Evolutionary conservation across 352 stramenopile species (phyloP), one percentile per base, ranked within the genome.

Genomic region (Pseudoperonospora humuli): DNA sequence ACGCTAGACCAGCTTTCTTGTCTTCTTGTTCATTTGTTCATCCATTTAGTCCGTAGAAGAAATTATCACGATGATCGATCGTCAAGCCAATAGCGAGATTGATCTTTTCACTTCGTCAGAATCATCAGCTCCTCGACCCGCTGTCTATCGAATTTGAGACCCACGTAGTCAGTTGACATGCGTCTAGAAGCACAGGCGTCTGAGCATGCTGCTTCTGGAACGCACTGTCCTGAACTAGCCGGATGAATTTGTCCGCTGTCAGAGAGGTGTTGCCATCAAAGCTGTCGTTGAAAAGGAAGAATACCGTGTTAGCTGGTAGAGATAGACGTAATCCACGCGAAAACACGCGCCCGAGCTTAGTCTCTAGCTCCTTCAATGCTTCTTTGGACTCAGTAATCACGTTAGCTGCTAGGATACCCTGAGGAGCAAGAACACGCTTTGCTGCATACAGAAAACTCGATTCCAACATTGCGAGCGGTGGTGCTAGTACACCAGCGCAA

Each of bases 331-430:
- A 4, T 0, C 61, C 61, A 31, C 42, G 27, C 2, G 54, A 19
- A 50, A 82, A 78, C 3, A 59, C 64, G 5, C 29, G 27, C 0
- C 19, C 23, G 20, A 82, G 42, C 23, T 53, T 47, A 3, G 4
- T n/a, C n/a, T 74, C 39, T 1, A 76, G 54, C 2, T 27, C 27
- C 2, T 29, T 32, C 7, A 79, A 37, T 1, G 59, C 69, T 33
- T 56, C 42, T 21, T 56, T 8, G 3, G 62, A 60, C 28, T 75
- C 52, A 1, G 67, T 63, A 32, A 86, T 86, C 39, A 84, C 70
- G 35, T 86, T 86, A 23, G 84, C 45, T 13, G 64, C 68, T 3
- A 80, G 11, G n/a, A 79, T 54, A 1, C 72, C 71, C 15, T 38
- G 26, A 0, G 57, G 39, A 2, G 35, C 31, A 27, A 84, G 60